These are phyloP conservation scores for Capsicum baccatum DNA, from an alignment of 257 asterid species.

Conservation along the genomic window DNA sequence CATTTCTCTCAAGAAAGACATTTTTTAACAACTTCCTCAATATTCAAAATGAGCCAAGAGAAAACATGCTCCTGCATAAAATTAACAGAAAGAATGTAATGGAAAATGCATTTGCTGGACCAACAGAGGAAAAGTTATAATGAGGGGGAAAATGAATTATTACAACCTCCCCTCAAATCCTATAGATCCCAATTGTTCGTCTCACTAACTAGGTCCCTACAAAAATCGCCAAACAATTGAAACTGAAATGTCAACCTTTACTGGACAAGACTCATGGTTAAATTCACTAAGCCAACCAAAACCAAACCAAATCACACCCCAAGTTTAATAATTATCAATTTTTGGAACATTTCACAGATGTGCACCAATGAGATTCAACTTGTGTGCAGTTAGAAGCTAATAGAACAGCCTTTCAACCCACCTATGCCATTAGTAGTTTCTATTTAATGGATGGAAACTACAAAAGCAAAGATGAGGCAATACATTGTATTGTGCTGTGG, in stretches of 20 bases:
- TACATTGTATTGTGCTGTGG: constrained; percentile 2
- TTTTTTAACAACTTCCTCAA: background rate
- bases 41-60: constrained; percentile 11
- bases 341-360: background rate
- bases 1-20: constrained; percentile 3
- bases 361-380: background rate
- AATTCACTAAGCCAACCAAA: background rate
- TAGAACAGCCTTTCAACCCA: constrained; percentile 14
- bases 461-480: background rate
- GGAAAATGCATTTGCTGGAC: constrained; percentile 18
- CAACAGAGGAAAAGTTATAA: background rate
- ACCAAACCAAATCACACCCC: background rate
- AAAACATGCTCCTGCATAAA: background rate
- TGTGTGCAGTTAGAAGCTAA: background rate
- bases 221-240: background rate
- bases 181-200: background rate
- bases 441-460: background rate
- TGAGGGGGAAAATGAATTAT: background rate
- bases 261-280: background rate
- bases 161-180: background rate
- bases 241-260: background rate
- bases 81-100: constrained; percentile 1
- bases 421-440: background rate
- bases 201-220: background rate
- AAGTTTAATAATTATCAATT: background rate